Evolutionary conservation across 768 basidiomycete genomes (phyloP), one percentile per base, ranked within the genome.

Genomic region (Piloderma croceum): DNA sequence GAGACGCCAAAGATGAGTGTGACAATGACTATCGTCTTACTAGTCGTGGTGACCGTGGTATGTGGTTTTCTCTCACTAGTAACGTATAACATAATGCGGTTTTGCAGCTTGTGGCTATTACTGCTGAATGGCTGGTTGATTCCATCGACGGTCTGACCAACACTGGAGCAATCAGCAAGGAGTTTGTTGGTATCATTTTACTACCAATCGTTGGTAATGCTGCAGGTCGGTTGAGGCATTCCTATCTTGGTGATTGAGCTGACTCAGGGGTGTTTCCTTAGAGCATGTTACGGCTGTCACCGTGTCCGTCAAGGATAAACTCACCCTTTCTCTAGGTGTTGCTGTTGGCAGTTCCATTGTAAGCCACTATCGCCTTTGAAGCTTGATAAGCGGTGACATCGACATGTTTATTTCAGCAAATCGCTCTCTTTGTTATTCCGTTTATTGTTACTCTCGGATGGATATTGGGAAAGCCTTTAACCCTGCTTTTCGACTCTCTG

Each of bases 201-300:
- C 73, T 98, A 6, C 94, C 94, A 5, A 90, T 96, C 25, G 91
- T 92, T 11, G 89, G 89, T 15, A 91, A 90, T 55, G 85, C 89
- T 5, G 90, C 87, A 41, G 77, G 78, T 76, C 41, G 22, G 66
- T 53, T n/a, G 34, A 31, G 35, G 29, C 22, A 39, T 34, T 24
- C 31, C 17, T 15, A 13, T 24, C 27, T 9, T 29, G 7, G 10
- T n/a, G n/a, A 21, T 17, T 36, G 19, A 21, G 24, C 21, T 38
- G 31, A 38, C 10, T 34, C n/a, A 10, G 39, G 45, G 36, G 6
- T 33, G 19, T 23, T 24, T 47, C 43, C 24, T 46, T 55, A 67
- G 92, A 96, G 55, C 91, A 93, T 55, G 83, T 82, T 27, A 96
- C 90, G 3, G 91, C 92, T 11, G 89, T 96, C 20, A 83, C 84